These are phyloP conservation scores for Monosporozyma aerobia DNA, from an alignment of 805 yeast genomes.

Conservation along the genomic window DNA sequence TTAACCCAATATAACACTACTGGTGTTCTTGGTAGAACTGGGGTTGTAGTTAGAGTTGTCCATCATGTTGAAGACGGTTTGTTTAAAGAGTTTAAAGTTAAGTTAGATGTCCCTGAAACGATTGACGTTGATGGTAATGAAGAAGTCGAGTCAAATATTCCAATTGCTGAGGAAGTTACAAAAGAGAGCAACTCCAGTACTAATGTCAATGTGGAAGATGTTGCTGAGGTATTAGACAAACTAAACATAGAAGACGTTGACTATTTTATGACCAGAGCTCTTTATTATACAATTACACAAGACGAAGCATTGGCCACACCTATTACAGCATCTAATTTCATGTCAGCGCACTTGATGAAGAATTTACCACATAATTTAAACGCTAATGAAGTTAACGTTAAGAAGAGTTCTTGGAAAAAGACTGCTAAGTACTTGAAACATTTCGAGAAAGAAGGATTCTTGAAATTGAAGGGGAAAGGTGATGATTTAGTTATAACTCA, in stretches of 20 bases:
- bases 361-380: constrained; percentile 63
- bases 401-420: constrained; percentile 84
- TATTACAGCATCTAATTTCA: constrained; percentile 61
- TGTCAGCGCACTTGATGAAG: constrained; percentile 57
- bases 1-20: constrained; percentile 33
- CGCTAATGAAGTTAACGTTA: constrained; percentile 44
- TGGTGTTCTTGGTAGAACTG: constrained; percentile 51
- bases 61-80: constrained; percentile 65
- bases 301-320: constrained; percentile 50
- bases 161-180: constrained; percentile 1
- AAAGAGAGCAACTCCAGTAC: constrained; percentile 1
- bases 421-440: constrained; percentile 75
- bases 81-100: constrained; percentile 39
- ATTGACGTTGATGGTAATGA: constrained; percentile 8
- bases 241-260: constrained; percentile 62
- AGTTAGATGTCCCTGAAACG: constrained; percentile 35
- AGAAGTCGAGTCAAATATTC: constrained; percentile 1
- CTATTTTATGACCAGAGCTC: constrained; percentile 59
- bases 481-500: constrained; percentile 60
- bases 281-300: constrained; percentile 57
- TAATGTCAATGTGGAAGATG: constrained; percentile 11
- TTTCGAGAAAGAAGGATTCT: constrained; percentile 66
- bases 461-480: constrained; percentile 73
- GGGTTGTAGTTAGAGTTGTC: constrained; percentile 68
- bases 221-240: constrained; percentile 32